These are phyloP conservation scores for Daldinia loculata DNA, from an alignment of 495 filamentous ascomycete genomes.

Conservation along the genomic window DNA sequence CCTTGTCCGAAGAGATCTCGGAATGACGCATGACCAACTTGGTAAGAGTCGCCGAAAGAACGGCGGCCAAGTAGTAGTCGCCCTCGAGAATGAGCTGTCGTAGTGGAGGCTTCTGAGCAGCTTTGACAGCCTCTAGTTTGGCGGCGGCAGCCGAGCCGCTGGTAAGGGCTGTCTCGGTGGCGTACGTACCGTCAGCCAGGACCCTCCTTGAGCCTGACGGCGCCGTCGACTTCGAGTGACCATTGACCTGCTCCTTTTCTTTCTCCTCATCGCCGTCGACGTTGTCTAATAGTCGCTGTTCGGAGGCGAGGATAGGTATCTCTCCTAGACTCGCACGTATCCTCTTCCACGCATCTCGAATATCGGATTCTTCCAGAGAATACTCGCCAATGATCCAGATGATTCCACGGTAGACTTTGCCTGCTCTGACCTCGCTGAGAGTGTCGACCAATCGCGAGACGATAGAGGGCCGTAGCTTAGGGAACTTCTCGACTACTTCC, in stretches of 20 bases:
- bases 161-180: slow-evolving; percentile 94
- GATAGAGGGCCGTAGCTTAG: slow-evolving; percentile 84
- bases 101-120: slow-evolving; percentile 94
- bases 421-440: slow-evolving; percentile 90
- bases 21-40: slow-evolving; percentile 99
- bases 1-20: slow-evolving; percentile 86
- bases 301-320: slow-evolving; percentile 95
- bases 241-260: slow-evolving; percentile 79
- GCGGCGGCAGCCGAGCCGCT: slow-evolving; percentile 89
- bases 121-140: slow-evolving; percentile 94
- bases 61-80: slow-evolving; percentile 95
- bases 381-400: slow-evolving; percentile 99
- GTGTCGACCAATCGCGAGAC: slow-evolving; percentile 89
- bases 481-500: slow-evolving; percentile 98
- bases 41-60: slow-evolving; percentile 92
- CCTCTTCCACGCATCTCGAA: slow-evolving; percentile 95
- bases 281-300: slow-evolving; percentile 86
- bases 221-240: slow-evolving; percentile 75
- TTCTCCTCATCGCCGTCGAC: slow-evolving; percentile 63
- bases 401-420: slow-evolving; percentile 95
- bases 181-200: slow-evolving; percentile 95
- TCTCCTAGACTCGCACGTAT: slow-evolving; percentile 95
- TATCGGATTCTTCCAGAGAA: slow-evolving; percentile 90
- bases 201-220: slow-evolving; percentile 89
- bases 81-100: slow-evolving; percentile 96